Conservation (phyloP, 768 basidiomycete species). For the Punctularia strigosozonata region DNA sequence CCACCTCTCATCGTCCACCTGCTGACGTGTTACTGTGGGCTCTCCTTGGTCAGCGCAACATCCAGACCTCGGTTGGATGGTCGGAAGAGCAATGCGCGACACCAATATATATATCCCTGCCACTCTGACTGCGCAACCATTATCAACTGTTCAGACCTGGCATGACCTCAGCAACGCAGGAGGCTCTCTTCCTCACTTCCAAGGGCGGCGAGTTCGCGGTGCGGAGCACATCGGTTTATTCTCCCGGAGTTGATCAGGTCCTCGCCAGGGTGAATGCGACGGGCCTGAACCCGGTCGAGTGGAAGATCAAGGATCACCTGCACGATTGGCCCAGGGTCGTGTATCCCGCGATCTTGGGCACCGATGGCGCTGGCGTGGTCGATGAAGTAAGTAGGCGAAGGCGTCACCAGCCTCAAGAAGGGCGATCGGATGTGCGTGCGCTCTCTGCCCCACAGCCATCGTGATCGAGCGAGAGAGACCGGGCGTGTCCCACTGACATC, state of each 20-base stretch:
- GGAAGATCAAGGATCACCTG: conserved; percentile 22
- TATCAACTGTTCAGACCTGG: no score
- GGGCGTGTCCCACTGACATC: not conserved
- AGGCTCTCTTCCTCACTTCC: conserved; percentile 5
- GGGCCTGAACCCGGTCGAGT: conserved; percentile 23
- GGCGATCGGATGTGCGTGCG: conserved; percentile 29
- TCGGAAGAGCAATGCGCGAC: no score
- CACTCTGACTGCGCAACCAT: no score
- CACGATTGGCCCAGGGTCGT: no score
- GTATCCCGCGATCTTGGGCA: conserved; percentile 10
- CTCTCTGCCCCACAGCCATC: no score
- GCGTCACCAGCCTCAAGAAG: conserved; percentile 20
- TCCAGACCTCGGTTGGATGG: no score
- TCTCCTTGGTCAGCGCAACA: no score
- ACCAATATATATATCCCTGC: no score
- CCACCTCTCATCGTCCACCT: no score
- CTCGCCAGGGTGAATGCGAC: conserved; percentile 16
- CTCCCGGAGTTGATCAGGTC: conserved; percentile 11
- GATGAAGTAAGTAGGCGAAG: conserved; percentile 26
- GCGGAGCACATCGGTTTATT: conserved; percentile 5
- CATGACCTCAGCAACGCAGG: no score
- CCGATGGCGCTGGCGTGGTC: conserved; percentile 22
- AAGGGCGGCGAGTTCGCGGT: conserved; percentile 5
- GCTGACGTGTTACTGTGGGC: no score
- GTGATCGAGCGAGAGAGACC: not conserved